phyloP scores from a whole-genome alignment of 1,284 basidiomycete genomes.

The Cutaneotrichosporon spelunceum region DNA sequence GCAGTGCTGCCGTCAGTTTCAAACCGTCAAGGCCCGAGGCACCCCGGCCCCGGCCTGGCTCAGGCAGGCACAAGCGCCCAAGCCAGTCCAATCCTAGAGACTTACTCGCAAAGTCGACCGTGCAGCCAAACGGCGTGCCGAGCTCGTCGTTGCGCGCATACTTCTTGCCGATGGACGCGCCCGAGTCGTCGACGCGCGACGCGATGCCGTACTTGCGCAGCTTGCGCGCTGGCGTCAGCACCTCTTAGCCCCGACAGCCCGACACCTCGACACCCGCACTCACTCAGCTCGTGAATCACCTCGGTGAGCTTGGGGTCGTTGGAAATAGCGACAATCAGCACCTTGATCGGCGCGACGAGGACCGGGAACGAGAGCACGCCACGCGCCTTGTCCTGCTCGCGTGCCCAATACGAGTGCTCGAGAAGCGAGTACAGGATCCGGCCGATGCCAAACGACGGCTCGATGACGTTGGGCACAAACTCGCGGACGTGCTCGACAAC shows the following conservation, averaged over 20 bases:
- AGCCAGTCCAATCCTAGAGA: too few species aligned
- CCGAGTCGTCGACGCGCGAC: conserved; percentile 91
- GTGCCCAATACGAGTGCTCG: conserved; percentile 94
- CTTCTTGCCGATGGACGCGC: conserved; percentile 90
- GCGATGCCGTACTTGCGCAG: conserved; percentile 84
- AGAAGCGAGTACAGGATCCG: conserved; percentile 92
- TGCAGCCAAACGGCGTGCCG: conserved; percentile 93
- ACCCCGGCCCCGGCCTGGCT: not conserved
- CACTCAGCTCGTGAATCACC: conserved; percentile 83
- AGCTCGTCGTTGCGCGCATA: conserved; percentile 98
- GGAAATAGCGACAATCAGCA: conserved; percentile 92
- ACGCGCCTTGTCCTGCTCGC: conserved; percentile 84
- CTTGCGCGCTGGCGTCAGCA: conserved; percentile 62
- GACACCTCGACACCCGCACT: too few species aligned
- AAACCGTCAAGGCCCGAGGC: not conserved
- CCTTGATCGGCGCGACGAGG: conserved; percentile 92
- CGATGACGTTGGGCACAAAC: conserved; percentile 95
- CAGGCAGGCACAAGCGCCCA: too few species aligned
- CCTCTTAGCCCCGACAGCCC: too few species aligned
- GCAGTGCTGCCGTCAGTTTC: conserved; percentile 58
- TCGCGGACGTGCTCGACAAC: conserved; percentile 93
- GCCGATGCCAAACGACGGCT: conserved; percentile 97
- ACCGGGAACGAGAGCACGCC: conserved; percentile 86
- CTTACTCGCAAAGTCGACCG: conserved; percentile 95
- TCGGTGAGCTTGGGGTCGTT: conserved; percentile 80